These are phyloP conservation scores for Chaetomium sp. DNA, from an alignment of 2,329 filamentous ascomycete genomes.

Conservation along the genomic window DNA sequence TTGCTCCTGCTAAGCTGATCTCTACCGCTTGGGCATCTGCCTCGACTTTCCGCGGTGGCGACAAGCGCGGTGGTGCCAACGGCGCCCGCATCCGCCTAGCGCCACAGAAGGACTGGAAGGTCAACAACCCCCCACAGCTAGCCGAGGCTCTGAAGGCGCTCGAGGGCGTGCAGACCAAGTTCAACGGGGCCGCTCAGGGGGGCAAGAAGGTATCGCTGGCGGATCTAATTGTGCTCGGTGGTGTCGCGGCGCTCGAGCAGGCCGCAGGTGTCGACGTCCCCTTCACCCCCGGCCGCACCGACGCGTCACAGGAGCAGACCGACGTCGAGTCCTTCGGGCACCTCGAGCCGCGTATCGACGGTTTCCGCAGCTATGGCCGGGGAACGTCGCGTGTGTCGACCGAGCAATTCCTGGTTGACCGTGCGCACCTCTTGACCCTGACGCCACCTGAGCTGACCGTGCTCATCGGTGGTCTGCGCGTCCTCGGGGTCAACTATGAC, in stretches of 20 bases:
- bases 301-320: slow-evolving; percentile 72
- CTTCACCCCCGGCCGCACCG: slow-evolving; percentile 72
- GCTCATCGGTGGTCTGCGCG: slow-evolving; percentile 71
- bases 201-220: slow-evolving; percentile 77
- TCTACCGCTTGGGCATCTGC: slow-evolving; percentile 69
- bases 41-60: slow-evolving; percentile 71
- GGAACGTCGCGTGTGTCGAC: slow-evolving; percentile 61
- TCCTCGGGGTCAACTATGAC: slow-evolving; percentile 70
- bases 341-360: slow-evolving; percentile 71
- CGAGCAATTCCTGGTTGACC: slow-evolving; percentile 73
- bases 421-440: slow-evolving; percentile 69
- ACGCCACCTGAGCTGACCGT: slow-evolving; percentile 71
- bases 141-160: slow-evolving; percentile 62
- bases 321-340: slow-evolving; percentile 64
- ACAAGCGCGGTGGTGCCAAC: slow-evolving; percentile 83
- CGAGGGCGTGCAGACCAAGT: slow-evolving; percentile 66
- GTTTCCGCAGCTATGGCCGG: slow-evolving; percentile 78
- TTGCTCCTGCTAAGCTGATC: slow-evolving; percentile 64
- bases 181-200: slow-evolving; percentile 60
- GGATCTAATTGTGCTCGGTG: slow-evolving; percentile 76
- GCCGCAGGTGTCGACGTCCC: slow-evolving; percentile 64
- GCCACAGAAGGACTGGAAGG: slow-evolving; percentile 71
- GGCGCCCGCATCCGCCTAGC: slow-evolving; percentile 74
- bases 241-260: slow-evolving; percentile 71
- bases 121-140: slow-evolving; percentile 72